Evolutionary conservation across 2,329 filamentous ascomycete genomes (phyloP), one percentile per base, ranked within the genome.

Genomic region (Proliferodiscus dingleyae): DNA sequence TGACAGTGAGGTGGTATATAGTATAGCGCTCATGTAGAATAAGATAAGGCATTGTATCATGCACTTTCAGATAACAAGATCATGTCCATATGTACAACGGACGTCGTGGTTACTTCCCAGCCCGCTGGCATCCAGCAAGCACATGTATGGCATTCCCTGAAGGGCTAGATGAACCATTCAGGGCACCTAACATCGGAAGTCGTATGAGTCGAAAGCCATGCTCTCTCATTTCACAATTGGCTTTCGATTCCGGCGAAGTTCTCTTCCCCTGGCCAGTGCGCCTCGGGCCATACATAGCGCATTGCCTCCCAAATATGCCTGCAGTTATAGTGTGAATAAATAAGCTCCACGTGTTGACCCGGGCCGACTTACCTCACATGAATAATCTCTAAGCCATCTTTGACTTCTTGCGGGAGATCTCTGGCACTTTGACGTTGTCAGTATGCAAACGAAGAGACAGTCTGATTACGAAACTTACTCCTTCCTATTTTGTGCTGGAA

Each of bases 261-360:
- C 58, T 81, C 77, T 61, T 89, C 81, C 49, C 83, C 82, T 16
- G 88, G 86, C 86, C 89, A 95, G 57, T 85, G 79, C 32, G 79
- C 83, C 58, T 95, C 88, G 2, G 93, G 93, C 93, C 93, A 98
- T 54, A 98, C 85, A 53, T 85, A 74, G 48, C 85, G 81, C 64
- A 98, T 82, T 21, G 89, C 91, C 68, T 97, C 91, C 88, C 89
- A 96, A 51, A 97, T 91, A 66, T 95, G 86, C 52, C 87, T 89
- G 55, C 15, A 44, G 36, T 46, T 55, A 36, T 45, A 49, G 40
- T 49, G 46, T 54, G 51, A 51, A 50, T 51, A 21, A 15, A 37
- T 7, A n/a, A 13, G 2, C 4, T 15, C 29, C 13, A 16, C 4
- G 22, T 18, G 21, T 24, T 18, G 32, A 16, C 16, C 30, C 37